phyloP scores from a whole-genome alignment of 805 yeast genomes.

The Myxozyma neglecta region DNA sequence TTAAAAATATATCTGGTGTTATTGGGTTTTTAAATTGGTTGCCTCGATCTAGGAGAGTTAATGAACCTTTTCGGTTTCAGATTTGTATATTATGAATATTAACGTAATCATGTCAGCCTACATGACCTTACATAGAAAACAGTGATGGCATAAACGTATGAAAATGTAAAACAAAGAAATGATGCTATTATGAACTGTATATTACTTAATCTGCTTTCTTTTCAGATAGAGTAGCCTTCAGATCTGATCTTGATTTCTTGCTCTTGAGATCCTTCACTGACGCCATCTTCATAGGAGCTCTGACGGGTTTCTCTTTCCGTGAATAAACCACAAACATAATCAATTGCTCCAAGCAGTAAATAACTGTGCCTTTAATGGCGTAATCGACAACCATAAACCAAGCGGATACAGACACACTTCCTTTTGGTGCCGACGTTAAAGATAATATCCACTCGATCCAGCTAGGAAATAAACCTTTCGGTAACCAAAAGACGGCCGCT shows the following conservation, averaged over 20 bases:
- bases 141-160: too few species aligned
- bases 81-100: background rate
- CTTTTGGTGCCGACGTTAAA: constrained; percentile 58
- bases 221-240: background rate
- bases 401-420: constrained; percentile 34
- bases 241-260: background rate
- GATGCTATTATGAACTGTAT: too few species aligned
- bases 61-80: background rate
- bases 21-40: background rate
- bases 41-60: background rate
- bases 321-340: background rate
- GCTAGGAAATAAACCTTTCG: constrained; percentile 57
- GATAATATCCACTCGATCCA: constrained; percentile 57
- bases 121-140: too few species aligned
- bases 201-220: background rate
- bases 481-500: constrained; percentile 58
- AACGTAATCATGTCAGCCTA: too few species aligned
- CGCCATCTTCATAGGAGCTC: background rate
- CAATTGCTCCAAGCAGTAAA: background rate
- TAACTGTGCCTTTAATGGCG: constrained; percentile 23
- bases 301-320: background rate
- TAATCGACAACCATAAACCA: constrained; percentile 33
- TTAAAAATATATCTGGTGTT: background rate
- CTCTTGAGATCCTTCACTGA: background rate
- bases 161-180: too few species aligned